Conservation (phyloP, 495 filamentous ascomycete genomes). For the Astrothelium subdiscretum region DNA sequence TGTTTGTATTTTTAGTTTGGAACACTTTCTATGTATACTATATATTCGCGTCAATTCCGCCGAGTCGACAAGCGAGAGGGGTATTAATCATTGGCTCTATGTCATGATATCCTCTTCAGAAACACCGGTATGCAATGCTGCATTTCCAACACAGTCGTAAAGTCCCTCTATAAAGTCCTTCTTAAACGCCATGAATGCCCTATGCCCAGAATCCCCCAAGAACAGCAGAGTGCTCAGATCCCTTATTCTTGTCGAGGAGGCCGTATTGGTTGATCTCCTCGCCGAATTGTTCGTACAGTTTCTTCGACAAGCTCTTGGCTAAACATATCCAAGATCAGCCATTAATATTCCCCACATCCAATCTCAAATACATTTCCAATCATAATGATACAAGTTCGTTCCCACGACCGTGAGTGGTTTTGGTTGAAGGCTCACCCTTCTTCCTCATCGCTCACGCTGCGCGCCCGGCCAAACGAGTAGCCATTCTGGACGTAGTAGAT, state of each 20-base stretch:
- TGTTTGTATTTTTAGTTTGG: too few relatives aligned
- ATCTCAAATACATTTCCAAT: not conserved
- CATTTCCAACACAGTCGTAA: too few relatives aligned
- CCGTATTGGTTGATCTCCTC: not conserved
- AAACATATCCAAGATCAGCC: not conserved
- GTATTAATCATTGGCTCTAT: not conserved
- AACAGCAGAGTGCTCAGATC: not conserved
- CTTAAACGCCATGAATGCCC: too few relatives aligned
- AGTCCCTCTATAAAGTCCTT: too few relatives aligned
- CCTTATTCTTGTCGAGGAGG: not conserved
- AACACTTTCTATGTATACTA: not conserved
- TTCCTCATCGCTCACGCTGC: slow-evolving; percentile 11
- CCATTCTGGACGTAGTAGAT: slow-evolving; percentile 30
- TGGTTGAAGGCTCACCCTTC: not conserved
- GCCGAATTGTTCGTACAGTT: not conserved
- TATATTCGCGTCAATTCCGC: not conserved
- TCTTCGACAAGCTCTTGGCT: not conserved
- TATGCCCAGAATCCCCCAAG: too few relatives aligned
- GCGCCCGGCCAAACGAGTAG: slow-evolving; percentile 3
- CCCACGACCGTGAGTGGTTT: not conserved
- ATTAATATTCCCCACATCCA: not conserved
- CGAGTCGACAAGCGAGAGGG: not conserved
- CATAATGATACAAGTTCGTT: not conserved
- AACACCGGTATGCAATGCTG: too few relatives aligned
- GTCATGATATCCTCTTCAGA: too few relatives aligned